Evolutionary conservation across 768 basidiomycete species (phyloP).

Genomic region (Lentinula edodes): DNA sequence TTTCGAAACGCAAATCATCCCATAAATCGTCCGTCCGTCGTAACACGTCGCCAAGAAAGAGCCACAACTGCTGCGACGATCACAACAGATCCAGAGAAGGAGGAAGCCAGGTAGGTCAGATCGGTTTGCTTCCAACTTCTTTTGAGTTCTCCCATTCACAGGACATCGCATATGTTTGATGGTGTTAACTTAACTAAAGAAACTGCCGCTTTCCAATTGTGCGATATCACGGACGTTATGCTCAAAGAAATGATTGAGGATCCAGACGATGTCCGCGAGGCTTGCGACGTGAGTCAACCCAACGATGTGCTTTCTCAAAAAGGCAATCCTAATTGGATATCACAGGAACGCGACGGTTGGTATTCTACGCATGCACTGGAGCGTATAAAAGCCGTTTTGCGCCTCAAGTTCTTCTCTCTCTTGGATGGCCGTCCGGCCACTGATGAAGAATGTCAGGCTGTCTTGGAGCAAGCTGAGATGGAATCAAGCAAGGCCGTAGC

Average conservation of each 20-base stretch:
- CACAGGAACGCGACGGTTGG: constrained; percentile 85
- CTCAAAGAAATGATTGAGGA: constrained; percentile 77
- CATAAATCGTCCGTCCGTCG: constrained; percentile 71
- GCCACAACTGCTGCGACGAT: constrained; percentile 10
- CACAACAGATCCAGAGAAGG: constrained; percentile 23
- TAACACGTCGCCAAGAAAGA: constrained; percentile 58
- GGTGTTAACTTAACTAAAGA: constrained; percentile 75
- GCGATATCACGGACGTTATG: constrained; percentile 87
- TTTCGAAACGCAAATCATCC: constrained; percentile 87
- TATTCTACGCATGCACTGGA: constrained; percentile 72
- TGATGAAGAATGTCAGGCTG: constrained; percentile 67
- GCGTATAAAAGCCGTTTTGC: constrained; percentile 76
- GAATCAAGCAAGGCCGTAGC: constrained; percentile 27
- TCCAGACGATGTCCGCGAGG: constrained; percentile 59
- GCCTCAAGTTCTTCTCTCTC: constrained; percentile 81
- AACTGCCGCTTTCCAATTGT: constrained; percentile 90
- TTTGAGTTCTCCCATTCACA: constrained; percentile 13
- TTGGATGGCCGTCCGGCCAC: constrained; percentile 67
- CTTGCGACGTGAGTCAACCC: constrained; percentile 58
- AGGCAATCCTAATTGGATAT: background rate
- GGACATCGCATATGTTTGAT: constrained; percentile 84
- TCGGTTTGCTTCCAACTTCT: background rate
- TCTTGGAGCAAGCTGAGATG: constrained; percentile 39
- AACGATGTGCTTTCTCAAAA: background rate
- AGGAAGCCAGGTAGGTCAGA: constrained; percentile 24